Percentiles rank a stretch among this genome's conserved stretches.
Evolutionary conservation across 2,329 filamentous ascomycete genomes (phyloP).

Genomic region (Microascus cirrosus): DNA sequence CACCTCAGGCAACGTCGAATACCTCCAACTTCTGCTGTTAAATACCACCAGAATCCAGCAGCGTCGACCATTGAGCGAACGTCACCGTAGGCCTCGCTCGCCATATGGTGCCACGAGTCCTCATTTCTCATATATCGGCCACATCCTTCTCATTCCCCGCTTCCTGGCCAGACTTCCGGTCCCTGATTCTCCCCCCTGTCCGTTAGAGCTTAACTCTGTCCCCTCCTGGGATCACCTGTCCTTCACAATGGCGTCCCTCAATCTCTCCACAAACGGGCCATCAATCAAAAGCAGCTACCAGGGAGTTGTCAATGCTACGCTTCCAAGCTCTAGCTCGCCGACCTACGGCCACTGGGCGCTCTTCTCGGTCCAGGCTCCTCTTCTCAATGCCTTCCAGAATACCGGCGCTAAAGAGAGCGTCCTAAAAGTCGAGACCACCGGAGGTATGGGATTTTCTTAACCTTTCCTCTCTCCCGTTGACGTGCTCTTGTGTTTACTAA

Average conservation of each 20-base stretch:
- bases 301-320: conserved; percentile 41
- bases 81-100: not conserved
- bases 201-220: not conserved
- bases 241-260: conserved; percentile 62
- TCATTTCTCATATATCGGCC: not conserved
- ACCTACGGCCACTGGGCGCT: conserved; percentile 90
- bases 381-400: conserved; percentile 89
- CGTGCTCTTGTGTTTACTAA: not conserved
- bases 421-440: conserved; percentile 85
- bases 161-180: not conserved
- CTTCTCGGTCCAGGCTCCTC: conserved; percentile 83
- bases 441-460: conserved; percentile 45
- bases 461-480: no score
- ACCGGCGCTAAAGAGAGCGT: conserved; percentile 75
- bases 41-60: not conserved
- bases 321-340: conserved; percentile 50
- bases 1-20: not conserved
- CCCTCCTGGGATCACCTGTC: not conserved
- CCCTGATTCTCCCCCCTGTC: not conserved
- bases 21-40: not conserved
- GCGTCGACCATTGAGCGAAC: not conserved
- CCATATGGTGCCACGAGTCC: not conserved
- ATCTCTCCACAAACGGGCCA: conserved; percentile 67
- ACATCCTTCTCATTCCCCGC: not conserved
- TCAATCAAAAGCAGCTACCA: conserved; percentile 76